Evolutionary conservation across 2,329 filamentous ascomycete genomes (phyloP).

Genomic region (Leptographium wingfieldii): DNA sequence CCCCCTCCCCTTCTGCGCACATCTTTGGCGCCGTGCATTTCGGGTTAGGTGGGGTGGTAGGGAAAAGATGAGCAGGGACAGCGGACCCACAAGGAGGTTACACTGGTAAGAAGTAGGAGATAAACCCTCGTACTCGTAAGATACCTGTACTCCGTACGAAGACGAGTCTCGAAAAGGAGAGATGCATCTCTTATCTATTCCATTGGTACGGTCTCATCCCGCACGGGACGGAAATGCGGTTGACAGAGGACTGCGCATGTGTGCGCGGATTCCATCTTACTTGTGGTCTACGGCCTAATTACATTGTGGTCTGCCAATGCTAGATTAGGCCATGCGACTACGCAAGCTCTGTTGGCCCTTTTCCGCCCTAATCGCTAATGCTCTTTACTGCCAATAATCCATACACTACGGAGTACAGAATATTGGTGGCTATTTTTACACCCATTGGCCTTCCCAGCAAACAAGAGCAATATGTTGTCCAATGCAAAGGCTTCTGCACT

Average conservation of each 20-base stretch:
- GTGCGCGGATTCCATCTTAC: not conserved
- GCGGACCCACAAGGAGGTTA: not conserved
- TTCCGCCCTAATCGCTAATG: not conserved
- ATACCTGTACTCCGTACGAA: not conserved
- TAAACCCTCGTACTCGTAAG: not conserved
- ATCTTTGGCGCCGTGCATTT: not conserved
- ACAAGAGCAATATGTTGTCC: too few relatives aligned
- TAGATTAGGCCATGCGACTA: not conserved
- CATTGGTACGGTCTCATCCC: not conserved
- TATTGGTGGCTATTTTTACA: too few relatives aligned
- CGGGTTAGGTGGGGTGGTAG: slow-evolving; percentile 2
- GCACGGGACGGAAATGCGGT: not conserved
- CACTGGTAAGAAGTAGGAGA: not conserved
- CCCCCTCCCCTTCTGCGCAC: not conserved
- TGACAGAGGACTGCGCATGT: not conserved
- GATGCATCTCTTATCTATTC: not conserved
- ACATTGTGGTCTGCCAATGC: not conserved
- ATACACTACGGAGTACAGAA: not conserved
- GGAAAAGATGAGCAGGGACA: not conserved
- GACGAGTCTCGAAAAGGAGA: not conserved
- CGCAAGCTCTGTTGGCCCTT: not conserved
- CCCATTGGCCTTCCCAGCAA: too few relatives aligned
- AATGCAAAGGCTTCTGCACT: not conserved
- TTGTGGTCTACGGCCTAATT: not conserved
- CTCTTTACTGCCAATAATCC: not conserved